These are phyloP conservation scores for Penicillium frequentans DNA, from an alignment of 2,329 filamentous ascomycete genomes.

Conservation along the genomic window DNA sequence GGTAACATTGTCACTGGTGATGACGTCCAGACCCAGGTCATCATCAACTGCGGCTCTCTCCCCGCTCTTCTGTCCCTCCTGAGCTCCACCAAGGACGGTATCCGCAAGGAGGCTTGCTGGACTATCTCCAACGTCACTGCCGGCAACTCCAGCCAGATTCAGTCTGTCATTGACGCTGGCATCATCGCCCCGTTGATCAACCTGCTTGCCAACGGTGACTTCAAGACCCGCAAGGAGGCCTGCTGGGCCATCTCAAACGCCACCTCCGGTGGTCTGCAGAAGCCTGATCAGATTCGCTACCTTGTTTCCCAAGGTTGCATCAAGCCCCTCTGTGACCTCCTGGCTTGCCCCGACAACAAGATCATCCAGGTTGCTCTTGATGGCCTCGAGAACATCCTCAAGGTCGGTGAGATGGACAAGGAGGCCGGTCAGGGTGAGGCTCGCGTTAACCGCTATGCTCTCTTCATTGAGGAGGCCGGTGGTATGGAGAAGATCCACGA, in stretches of 20 bases:
- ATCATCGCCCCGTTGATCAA: conserved; percentile 97
- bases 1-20: conserved; percentile 99
- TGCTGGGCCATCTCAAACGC: conserved; percentile 99
- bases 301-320: conserved; percentile 93
- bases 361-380: conserved; percentile 99
- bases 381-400: conserved; percentile 97
- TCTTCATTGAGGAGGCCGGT: conserved; percentile 97
- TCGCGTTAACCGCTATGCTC: conserved; percentile 86
- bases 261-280: conserved; percentile 94
- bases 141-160: conserved; percentile 96
- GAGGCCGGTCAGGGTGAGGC: conserved; percentile 63
- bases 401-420: conserved; percentile 99
- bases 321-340: conserved; percentile 91
- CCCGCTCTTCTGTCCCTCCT: conserved; percentile 89
- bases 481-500: conserved; percentile 99
- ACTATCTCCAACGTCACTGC: conserved; percentile 99
- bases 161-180: conserved; percentile 93
- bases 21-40: conserved; percentile 97
- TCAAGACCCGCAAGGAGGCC: conserved; percentile 98
- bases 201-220: conserved; percentile 91
- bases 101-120: conserved; percentile 99
- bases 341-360: conserved; percentile 98
- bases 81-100: conserved; percentile 97
- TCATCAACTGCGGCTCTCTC: conserved; percentile 96
- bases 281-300: conserved; percentile 97